Base-by-base conservation (phyloP, 1,284 basidiomycete species). In the Irpex sp. region DNA sequence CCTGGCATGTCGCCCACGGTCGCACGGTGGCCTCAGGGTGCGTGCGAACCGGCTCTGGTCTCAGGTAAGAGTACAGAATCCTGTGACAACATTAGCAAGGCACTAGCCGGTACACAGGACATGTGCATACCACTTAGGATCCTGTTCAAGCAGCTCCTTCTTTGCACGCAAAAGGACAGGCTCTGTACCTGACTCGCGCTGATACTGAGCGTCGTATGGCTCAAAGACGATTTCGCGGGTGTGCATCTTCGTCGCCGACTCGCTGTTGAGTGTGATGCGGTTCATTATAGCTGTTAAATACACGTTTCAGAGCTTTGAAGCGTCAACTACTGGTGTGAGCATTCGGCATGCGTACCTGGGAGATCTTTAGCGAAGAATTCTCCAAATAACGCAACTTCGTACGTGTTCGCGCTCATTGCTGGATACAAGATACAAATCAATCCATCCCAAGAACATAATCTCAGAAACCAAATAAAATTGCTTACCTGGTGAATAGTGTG, bases 21-120 rank as follows among this genome's bases (percentile, higher is more conserved):
- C 90, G 81, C 57, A 93, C 90, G 1, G 90, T 93, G 1, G 90
- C 89, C 71, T 92, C 90, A 17, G 91, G 89, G 68, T 93, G 88
- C 15, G 88, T 85, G 43, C 90, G 83, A 13, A 84, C 84, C 49
- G 87, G 87, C 72, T 93, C 90, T 54, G 91, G 89, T 70, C 90
- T 92, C 59, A 92, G 76, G 72, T 89, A 90, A 15, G 89, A 90
- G 71, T 87, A 90, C 19, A 93, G 73, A 5, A 85, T 78, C 90
- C 90, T 92, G 68, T 58, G 1, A 67, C 1, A 15, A 4, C 43
- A 46, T 19, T 26, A 21, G 13, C 6, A 51, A 11, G 35, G 19
- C 36, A 58, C 19, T 26, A n/a, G 2, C 21, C 13, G 56, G 31
- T 51, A 51, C 15, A 26, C 15, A 43, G 43, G 17, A 50, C 11